phyloP scores from a whole-genome alignment of 192 early-diverging fungal genomes.

The Obelidium mucronatum region DNA sequence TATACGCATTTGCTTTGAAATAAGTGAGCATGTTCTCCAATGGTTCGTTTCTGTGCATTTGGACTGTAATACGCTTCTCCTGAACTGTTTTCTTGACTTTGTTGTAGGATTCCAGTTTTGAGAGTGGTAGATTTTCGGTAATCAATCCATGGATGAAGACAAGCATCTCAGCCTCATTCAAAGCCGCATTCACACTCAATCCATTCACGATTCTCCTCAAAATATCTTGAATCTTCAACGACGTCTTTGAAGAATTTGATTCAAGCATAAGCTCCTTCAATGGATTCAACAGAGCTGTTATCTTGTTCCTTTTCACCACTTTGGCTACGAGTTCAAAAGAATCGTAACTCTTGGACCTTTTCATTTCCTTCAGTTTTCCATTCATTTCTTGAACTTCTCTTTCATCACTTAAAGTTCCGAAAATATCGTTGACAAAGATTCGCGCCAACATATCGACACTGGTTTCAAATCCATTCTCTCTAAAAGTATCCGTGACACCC shows the following conservation, averaged over 20 bases:
- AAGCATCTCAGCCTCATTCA: slow-evolving; percentile 72
- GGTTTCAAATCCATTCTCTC: slow-evolving; percentile 76
- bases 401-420: slow-evolving; percentile 88
- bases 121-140: slow-evolving; percentile 82
- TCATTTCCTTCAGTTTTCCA: slow-evolving; percentile 91
- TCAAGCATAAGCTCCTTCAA: slow-evolving; percentile 87
- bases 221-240: slow-evolving; percentile 80
- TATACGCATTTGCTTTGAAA: slow-evolving; percentile 84
- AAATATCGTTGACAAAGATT: slow-evolving; percentile 89
- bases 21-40: slow-evolving; percentile 69
- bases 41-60: slow-evolving; percentile 68
- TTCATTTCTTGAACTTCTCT: slow-evolving; percentile 90
- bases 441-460: slow-evolving; percentile 74
- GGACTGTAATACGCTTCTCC: slow-evolving; percentile 69
- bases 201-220: slow-evolving; percentile 80
- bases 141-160: slow-evolving; percentile 87
- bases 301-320: slow-evolving; percentile 69
- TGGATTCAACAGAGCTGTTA: slow-evolving; percentile 79
- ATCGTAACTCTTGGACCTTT: slow-evolving; percentile 82
- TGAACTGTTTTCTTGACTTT: slow-evolving; percentile 57
- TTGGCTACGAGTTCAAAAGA: slow-evolving; percentile 85
- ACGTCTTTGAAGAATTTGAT: slow-evolving; percentile 79
- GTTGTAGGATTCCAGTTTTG: slow-evolving; percentile 61
- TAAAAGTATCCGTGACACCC: slow-evolving; percentile 65
- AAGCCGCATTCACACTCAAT: slow-evolving; percentile 75